phyloP scores from a whole-genome alignment of 2,329 filamentous ascomycete genomes.

The Boeremia lycopersici region DNA sequence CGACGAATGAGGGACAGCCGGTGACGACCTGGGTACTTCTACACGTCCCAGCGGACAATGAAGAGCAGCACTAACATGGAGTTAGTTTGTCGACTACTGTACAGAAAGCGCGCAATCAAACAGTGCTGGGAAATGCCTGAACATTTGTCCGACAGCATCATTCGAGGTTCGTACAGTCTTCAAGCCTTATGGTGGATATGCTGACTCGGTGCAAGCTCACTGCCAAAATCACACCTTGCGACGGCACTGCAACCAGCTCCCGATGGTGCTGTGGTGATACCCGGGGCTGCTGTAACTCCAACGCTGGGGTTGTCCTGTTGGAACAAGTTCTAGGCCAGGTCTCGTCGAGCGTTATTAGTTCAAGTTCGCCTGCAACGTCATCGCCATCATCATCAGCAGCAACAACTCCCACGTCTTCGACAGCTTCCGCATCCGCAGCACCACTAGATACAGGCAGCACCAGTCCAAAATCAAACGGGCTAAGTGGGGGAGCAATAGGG shows the following conservation, averaged over 20 bases:
- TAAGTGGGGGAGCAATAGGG: conserved; percentile 6
- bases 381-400: background rate
- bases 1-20: background rate
- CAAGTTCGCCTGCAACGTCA: background rate
- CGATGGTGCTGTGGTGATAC: conserved; percentile 6
- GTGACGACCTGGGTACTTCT: conserved; percentile 4
- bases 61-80: background rate
- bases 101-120: background rate
- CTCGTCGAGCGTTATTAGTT: conserved; percentile 3
- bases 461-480: background rate
- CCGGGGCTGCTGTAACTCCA: conserved; percentile 3
- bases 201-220: background rate
- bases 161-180: background rate
- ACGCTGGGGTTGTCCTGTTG: background rate
- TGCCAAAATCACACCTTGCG: conserved; percentile 6
- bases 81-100: conserved; percentile 8
- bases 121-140: background rate
- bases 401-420: background rate
- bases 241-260: conserved; percentile 8
- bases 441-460: background rate
- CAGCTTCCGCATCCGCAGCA: background rate
- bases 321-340: conserved; percentile 3
- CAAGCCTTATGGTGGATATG: background rate
- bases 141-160: background rate
- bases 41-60: background rate